phyloP scores from a whole-genome alignment of 306 rosid species.

The Adenanthera pavonina region DNA sequence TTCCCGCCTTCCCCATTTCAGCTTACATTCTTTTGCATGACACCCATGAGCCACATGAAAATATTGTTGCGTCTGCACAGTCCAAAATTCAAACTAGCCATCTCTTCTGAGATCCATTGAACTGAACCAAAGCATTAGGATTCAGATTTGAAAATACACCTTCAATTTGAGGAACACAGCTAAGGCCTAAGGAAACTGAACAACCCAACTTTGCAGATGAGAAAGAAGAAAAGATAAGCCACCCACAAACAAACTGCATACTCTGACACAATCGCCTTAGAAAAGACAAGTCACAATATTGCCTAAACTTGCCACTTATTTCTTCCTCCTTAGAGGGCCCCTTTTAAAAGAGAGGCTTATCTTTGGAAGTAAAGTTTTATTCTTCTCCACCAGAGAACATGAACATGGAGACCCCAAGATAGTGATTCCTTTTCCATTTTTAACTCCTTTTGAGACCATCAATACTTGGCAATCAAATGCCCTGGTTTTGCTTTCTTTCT shows the following conservation, averaged over 20 bases:
- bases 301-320: slow-evolving; percentile 6
- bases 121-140: not conserved
- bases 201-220: slow-evolving; percentile 14
- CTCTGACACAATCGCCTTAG: slow-evolving; percentile 22
- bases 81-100: not conserved
- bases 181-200: not conserved
- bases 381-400: slow-evolving; percentile 31
- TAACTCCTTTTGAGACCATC: slow-evolving; percentile 16
- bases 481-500: slow-evolving; percentile 2
- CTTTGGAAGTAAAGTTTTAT: slow-evolving; percentile 31
- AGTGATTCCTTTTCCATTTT: slow-evolving; percentile 21
- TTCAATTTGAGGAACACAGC: slow-evolving; percentile 28
- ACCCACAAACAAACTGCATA: slow-evolving; percentile 14
- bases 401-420: slow-evolving; percentile 35
- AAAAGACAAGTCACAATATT: slow-evolving; percentile 20
- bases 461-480: slow-evolving; percentile 17
- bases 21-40: not conserved
- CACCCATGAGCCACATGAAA: slow-evolving; percentile 11
- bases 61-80: not conserved
- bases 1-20: slow-evolving; percentile 6
- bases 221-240: not conserved
- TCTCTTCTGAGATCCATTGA: slow-evolving; percentile 15
- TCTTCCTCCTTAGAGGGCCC: slow-evolving; percentile 17
- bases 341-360: slow-evolving; percentile 17
- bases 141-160: slow-evolving; percentile 6